These are phyloP conservation scores for Zasmidium cellare DNA, from an alignment of 2,329 filamentous ascomycete species.

Conservation along the genomic window DNA sequence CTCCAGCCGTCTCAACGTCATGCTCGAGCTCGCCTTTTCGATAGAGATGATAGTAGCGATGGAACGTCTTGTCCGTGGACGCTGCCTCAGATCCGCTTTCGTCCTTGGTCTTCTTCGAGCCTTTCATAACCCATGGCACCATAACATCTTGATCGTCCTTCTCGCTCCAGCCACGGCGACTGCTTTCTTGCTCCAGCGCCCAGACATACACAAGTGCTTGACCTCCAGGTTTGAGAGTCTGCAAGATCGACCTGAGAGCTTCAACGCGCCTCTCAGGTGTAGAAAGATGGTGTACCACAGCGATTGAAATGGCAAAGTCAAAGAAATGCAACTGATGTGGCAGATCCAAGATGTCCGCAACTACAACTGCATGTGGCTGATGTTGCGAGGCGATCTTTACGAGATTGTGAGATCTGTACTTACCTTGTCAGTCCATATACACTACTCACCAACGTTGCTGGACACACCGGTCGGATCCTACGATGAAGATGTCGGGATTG, in stretches of 20 bases:
- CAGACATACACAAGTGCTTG: constrained; percentile 85
- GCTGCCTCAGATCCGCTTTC: constrained; percentile 12
- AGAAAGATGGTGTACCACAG: constrained; percentile 90
- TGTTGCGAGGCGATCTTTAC: constrained; percentile 58
- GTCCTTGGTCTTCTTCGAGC: constrained; percentile 33
- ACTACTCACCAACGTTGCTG: neutral
- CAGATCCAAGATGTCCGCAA: constrained; percentile 81
- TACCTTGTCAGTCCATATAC: constrained; percentile 19
- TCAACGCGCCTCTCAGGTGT: constrained; percentile 71
- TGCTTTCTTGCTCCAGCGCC: constrained; percentile 88
- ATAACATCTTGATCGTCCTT: constrained; percentile 84
- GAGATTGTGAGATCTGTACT: constrained; percentile 58
- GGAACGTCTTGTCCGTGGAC: constrained; percentile 59
- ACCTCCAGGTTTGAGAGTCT: constrained; percentile 60
- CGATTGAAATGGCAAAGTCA: constrained; percentile 92
- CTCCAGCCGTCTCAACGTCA: constrained; percentile 73
- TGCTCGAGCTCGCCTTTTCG: constrained; percentile 80
- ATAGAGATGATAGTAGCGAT: constrained; percentile 95
- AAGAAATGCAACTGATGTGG: constrained; percentile 68
- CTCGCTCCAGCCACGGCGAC: constrained; percentile 85
- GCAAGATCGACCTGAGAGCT: constrained; percentile 70
- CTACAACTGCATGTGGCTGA: constrained; percentile 65
- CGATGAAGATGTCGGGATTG: constrained; percentile 73
- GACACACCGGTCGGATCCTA: constrained; percentile 81
- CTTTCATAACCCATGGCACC: constrained; percentile 84